Evolutionary conservation across 108 stramenopile species (phyloP).

Genomic region (Skeletonema menzelii): DNA sequence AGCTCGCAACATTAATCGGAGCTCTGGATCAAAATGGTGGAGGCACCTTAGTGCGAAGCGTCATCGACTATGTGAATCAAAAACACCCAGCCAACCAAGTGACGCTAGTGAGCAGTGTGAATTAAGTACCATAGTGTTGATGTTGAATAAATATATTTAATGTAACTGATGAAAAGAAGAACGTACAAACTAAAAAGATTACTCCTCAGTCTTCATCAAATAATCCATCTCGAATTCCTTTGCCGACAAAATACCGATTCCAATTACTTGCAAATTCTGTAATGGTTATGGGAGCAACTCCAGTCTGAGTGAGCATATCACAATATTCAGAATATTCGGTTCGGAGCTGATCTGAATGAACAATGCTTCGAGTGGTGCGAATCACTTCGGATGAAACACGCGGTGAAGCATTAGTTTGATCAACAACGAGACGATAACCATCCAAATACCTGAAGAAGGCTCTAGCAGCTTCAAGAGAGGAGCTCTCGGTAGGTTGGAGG

Average conservation of each 20-base stretch:
- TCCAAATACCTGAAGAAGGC: conserved; percentile 40
- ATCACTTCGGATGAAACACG: neutral
- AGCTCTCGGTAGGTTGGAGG: conserved; percentile 29
- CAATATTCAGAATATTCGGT: neutral
- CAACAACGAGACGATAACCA: conserved; percentile 22
- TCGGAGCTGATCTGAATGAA: conserved; percentile 2
- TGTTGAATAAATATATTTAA: neutral
- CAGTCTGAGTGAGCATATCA: neutral
- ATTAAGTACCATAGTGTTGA: neutral
- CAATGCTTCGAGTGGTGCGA: neutral
- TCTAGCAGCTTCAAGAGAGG: conserved; percentile 25
- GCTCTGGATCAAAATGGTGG: conserved; percentile 28
- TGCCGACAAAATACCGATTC: conserved; percentile 4
- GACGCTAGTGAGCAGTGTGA: neutral
- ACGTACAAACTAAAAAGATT: neutral
- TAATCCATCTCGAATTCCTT: neutral
- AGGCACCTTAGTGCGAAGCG: conserved; percentile 11
- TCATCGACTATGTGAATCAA: conserved; percentile 10
- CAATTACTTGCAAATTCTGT: conserved; percentile 1
- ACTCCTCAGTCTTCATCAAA: conserved; percentile 1
- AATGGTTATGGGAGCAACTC: conserved; percentile 2
- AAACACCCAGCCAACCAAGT: conserved; percentile 1
- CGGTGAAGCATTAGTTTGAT: neutral
- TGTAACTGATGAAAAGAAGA: neutral
- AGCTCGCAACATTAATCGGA: conserved; percentile 28